A percentile compares a stretch with the other conserved stretches of the same genome.
Evolutionary conservation across 441 rosid species (phyloP).

Genomic region (Cnidoscolus chayamansa): DNA sequence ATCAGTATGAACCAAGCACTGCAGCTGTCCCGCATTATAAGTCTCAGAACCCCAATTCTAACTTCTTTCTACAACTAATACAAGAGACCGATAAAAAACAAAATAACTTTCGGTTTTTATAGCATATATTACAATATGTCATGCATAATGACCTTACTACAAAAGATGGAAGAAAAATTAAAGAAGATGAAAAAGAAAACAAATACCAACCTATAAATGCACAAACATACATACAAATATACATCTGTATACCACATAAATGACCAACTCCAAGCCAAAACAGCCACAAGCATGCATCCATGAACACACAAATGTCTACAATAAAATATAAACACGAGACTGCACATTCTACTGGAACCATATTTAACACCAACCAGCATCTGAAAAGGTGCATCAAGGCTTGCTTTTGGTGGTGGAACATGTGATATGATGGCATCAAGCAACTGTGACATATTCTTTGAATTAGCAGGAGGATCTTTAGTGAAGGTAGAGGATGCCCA

Average conservation of each 20-base stretch:
- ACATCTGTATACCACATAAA: not conserved
- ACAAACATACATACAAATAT: not conserved
- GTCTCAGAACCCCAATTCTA: not conserved
- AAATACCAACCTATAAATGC: not conserved
- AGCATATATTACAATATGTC: not conserved
- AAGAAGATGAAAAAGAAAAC: not conserved
- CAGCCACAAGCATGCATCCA: not conserved
- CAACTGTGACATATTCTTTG: constrained; percentile 77
- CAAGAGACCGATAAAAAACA: not conserved
- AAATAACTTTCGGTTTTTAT: not conserved
- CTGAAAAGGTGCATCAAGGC: constrained; percentile 77
- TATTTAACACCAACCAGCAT: constrained; percentile 66
- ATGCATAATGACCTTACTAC: not conserved
- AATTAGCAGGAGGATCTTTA: constrained; percentile 73
- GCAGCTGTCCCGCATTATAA: not conserved
- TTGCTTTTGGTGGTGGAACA: constrained; percentile 76
- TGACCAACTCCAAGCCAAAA: not conserved
- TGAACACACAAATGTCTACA: not conserved
- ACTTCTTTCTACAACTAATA: not conserved
- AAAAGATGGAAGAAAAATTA: not conserved
- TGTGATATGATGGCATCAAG: constrained; percentile 78
- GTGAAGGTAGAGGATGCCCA: constrained; percentile 89
- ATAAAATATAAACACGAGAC: constrained; percentile 3
- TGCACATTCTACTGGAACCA: constrained; percentile 7
- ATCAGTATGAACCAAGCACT: not conserved